Evolutionary conservation across 2,329 filamentous ascomycete genomes (phyloP).

Genomic region (Diaporthe ilicicola): DNA sequence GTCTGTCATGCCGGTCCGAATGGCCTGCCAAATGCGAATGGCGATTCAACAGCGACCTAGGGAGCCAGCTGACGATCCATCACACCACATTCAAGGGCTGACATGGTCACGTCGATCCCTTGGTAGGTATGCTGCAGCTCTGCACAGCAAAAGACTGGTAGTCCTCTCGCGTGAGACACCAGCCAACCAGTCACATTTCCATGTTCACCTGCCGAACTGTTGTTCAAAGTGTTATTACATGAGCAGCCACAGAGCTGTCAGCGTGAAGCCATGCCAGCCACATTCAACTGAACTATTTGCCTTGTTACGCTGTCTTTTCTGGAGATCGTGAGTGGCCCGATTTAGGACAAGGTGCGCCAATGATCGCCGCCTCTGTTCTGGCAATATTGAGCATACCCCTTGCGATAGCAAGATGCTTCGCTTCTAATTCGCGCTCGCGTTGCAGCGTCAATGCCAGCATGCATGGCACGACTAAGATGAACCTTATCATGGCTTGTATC

Average conservation of each 20-base stretch:
- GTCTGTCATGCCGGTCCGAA: too few relatives aligned
- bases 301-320: too few relatives aligned
- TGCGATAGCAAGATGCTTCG: neutral
- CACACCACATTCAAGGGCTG: neutral
- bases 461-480: neutral
- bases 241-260: too few relatives aligned
- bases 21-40: neutral
- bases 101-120: neutral
- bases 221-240: neutral
- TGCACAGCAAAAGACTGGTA: neutral
- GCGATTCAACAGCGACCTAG: neutral
- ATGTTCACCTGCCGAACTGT: neutral
- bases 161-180: neutral
- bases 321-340: too few relatives aligned
- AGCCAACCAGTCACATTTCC: neutral
- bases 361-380: neutral
- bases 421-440: neutral
- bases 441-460: neutral
- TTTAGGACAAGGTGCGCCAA: too few relatives aligned
- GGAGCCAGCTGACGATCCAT: constrained; percentile 3
- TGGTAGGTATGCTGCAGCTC: neutral
- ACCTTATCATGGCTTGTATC: neutral
- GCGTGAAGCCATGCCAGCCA: too few relatives aligned
- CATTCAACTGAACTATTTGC: too few relatives aligned
- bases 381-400: neutral